Evolutionary conservation across 2,329 filamentous ascomycete species (phyloP), one percentile per base, ranked within the genome.

Genomic region (Lizonia empirigonia): DNA sequence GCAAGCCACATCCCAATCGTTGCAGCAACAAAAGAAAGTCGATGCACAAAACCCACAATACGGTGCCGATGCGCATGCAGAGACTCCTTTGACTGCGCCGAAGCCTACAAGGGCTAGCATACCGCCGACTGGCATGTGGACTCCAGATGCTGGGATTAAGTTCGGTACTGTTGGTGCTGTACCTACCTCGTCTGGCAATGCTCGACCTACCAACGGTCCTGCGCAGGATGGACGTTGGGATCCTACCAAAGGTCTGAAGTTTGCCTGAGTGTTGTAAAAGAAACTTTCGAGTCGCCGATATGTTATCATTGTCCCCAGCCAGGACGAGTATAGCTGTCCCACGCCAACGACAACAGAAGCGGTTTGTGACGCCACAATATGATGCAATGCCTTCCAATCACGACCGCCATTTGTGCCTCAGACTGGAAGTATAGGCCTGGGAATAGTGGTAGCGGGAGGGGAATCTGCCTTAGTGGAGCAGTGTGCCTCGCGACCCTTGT

Each of bases 121-220:
- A 18, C 67, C 59, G 13, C 70, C 64, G 3, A 63, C 77, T 55
- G 75, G 82, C 6, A 85, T 89, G 70, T 96, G 91, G 91, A 86
- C 84, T 47, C 90, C 91, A 0, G 86, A 87, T 2, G 86, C 90
- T 79, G 89, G 88, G 0, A 94, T 96, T 63, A 86, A 85, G 50
- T 96, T 96, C 71, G 49, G 83, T 1, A 80, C 76, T 2, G 56
- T 96, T 71, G 49, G 83, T 1, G 80, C 76, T 3, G 55, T 67
- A 20, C 65, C 67, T 22, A 67, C 68, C 23, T 50, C 66, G 20
- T 64, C 64, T 44, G 68, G 66, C 23, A 67, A 67, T 36, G 47
- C 59, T 32, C 57, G 70, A 37, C 69, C 70, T 33, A 46, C 60
- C n/a, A 65, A 65, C 19, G 70, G 70, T 5, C 70, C 70, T 53